These are phyloP conservation scores for Phaseolus lunatus DNA, from an alignment of 306 rosid species.

Conservation along the genomic window DNA sequence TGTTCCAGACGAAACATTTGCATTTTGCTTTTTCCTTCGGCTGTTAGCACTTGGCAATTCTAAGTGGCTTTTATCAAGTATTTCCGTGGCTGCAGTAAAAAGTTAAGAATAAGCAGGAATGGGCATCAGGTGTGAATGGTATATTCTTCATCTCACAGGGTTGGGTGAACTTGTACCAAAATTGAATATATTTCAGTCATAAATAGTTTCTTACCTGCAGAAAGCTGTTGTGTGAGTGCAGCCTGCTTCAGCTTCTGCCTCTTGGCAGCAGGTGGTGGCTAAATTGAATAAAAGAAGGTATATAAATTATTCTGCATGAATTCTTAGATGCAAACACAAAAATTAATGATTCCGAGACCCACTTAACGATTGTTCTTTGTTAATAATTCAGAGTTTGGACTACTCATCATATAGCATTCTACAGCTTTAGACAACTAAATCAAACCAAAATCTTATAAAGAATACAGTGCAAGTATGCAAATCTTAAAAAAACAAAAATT, in stretches of 20 bases:
- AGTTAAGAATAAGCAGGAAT: slow-evolving; percentile 38
- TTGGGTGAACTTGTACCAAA: slow-evolving; percentile 25
- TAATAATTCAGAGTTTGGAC: background rate
- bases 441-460: slow-evolving; percentile 14
- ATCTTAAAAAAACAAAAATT: slow-evolving; percentile 28
- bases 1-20: slow-evolving; percentile 40
- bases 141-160: slow-evolving; percentile 25
- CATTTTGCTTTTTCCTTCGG: slow-evolving; percentile 46
- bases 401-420: slow-evolving; percentile 10
- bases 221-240: slow-evolving; percentile 50
- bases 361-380: background rate
- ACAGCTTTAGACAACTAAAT: slow-evolving; percentile 19
- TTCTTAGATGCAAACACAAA: slow-evolving; percentile 24
- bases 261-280: slow-evolving; percentile 69
- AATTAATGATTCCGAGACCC: background rate
- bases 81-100: slow-evolving; percentile 56
- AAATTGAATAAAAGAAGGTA: slow-evolving; percentile 46
- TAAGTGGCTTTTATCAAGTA: slow-evolving; percentile 44
- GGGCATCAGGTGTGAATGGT: slow-evolving; percentile 40
- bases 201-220: slow-evolving; percentile 61
- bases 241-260: slow-evolving; percentile 62
- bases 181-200: slow-evolving; percentile 31
- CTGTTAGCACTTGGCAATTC: slow-evolving; percentile 48
- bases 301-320: slow-evolving; percentile 38
- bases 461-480: background rate